phyloP scores from a whole-genome alignment of 129 eudicot species.

The Saposhnikovia divaricata region DNA sequence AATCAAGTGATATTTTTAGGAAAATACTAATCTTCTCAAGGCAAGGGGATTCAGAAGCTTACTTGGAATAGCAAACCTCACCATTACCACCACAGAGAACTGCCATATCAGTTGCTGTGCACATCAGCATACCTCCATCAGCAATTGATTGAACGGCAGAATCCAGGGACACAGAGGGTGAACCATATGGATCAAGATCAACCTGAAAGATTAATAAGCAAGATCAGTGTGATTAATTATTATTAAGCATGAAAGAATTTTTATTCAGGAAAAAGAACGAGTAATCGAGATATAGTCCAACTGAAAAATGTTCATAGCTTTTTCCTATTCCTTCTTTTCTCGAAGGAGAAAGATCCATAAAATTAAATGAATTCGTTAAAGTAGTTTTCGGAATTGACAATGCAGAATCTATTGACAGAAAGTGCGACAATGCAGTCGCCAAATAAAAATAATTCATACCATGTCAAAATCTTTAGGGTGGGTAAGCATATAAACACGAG shows the following conservation, averaged over 20 bases:
- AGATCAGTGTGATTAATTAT: neutral
- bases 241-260: neutral
- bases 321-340: neutral
- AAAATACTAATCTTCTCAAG: neutral
- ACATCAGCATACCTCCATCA: conserved; percentile 95
- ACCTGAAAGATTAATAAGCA: conserved; percentile 40
- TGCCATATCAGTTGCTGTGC: conserved; percentile 99
- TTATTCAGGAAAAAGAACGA: neutral
- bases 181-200: conserved; percentile 98
- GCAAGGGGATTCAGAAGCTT: conserved; percentile 11
- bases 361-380: neutral
- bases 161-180: conserved; percentile 91
- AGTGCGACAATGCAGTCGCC: neutral
- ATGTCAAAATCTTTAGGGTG: conserved; percentile 97
- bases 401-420: neutral
- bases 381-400: neutral
- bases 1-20: neutral
- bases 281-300: neutral
- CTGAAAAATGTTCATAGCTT: neutral
- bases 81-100: conserved; percentile 97
- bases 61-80: conserved; percentile 99
- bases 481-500: conserved; percentile 95
- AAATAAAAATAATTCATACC: conserved; percentile 36
- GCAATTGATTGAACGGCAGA: conserved; percentile 94
- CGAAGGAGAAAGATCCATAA: neutral